phyloP scores from a whole-genome alignment of 352 stramenopile genomes.

The Phytopythium oedochilum region DNA sequence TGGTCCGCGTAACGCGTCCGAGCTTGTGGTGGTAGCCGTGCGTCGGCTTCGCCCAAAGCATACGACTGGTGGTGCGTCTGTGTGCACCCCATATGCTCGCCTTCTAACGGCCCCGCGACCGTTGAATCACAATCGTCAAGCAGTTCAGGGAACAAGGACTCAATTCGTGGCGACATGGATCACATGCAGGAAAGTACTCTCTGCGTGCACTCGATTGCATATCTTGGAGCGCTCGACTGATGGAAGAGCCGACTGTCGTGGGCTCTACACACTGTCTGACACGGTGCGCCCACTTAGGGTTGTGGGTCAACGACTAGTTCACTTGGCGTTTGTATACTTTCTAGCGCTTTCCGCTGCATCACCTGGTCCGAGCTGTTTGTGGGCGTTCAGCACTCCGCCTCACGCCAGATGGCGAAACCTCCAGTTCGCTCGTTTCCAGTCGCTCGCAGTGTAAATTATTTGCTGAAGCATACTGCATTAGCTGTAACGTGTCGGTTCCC shows the following conservation, averaged over 20 bases:
- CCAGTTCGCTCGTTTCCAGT: neutral
- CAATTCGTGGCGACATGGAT: no score
- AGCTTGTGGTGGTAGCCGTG: no score
- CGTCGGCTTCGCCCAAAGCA: neutral
- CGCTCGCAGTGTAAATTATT: no score
- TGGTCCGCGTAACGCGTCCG: no score
- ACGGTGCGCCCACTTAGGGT: neutral
- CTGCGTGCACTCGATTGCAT: no score
- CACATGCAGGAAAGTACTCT: no score
- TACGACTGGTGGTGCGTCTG: neutral
- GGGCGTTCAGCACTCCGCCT: neutral
- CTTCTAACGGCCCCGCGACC: neutral
- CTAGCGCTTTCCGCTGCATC: conserved; percentile 1
- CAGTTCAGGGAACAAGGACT: no score
- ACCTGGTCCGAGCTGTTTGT: conserved; percentile 4
- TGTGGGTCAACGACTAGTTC: neutral
- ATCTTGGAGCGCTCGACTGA: no score
- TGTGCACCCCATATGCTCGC: neutral
- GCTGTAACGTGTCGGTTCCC: no score
- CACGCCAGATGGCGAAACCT: neutral
- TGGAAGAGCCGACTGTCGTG: no score
- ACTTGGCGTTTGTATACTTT: neutral
- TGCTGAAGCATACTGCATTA: conserved; percentile 2
- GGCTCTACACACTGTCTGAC: no score
- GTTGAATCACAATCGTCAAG: no score